Base-by-base conservation (phyloP, 805 yeast genomes). In the Myxozyma neglecta region DNA sequence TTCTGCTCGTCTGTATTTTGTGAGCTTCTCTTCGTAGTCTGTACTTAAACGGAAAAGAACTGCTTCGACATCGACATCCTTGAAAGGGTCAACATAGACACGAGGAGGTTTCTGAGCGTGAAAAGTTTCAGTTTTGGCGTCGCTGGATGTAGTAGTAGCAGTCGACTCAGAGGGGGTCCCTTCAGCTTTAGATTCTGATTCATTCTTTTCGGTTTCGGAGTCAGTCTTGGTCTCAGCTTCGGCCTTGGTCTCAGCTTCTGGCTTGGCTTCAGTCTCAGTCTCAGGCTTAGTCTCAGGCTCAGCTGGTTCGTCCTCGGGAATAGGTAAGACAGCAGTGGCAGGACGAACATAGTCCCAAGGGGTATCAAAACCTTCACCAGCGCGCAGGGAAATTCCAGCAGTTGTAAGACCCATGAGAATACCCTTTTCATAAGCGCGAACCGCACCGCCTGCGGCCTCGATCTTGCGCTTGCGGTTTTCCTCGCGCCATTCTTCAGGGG, bases 221-320 rank as follows among this genome's bases (percentile, higher is more conserved):
- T 24, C 29, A 24, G 29, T 24, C 29, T 24, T 24, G 29, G n/a
- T 20, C 46, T 42, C 46, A 7, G 5, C 46, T 1, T 42, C 46
- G 18, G 48, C 50, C 24, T 39, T 16, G 9, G 46, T 20, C 37
- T 52, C 53, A 9, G 55, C 50, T n/a, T 42, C 58, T 18, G 52
- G 57, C 40, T 52, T 53, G 9, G 44, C 36, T n/a, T 35, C 77
- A 57, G 92, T 97, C 79, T 92, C 90, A 34, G 56, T 13, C 9
- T 18, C 51, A 24, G n/a, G 46, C 24, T 37, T 55, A 74, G 97
- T 97, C 74, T 96, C 96, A 59, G 92, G 97, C 56, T 97, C 96
- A 48, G 90, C 81, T 70, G 92, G 80, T 71, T 91, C 78, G 75
- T 97, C 98, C 76, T 90, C 42, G 11, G 51, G 45, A n/a, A 29